Conservation (phyloP, 306 rosid species). For the Dicorynia guianensis region DNA sequence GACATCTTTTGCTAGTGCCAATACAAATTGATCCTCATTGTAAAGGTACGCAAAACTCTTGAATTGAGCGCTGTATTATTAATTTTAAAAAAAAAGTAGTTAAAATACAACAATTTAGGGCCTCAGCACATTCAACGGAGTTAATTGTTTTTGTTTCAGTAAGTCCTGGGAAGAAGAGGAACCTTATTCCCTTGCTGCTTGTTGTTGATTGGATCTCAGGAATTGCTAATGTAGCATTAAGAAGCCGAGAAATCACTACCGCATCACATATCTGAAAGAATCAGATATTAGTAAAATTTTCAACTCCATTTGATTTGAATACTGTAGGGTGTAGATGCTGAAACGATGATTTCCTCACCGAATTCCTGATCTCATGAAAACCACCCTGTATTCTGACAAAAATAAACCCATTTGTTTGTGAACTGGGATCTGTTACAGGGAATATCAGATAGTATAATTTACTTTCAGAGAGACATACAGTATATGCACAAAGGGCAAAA, state of each 20-base stretch:
- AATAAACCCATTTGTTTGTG: conserved; percentile 85
- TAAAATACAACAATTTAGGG: conserved; percentile 29
- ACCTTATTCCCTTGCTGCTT: conserved; percentile 99
- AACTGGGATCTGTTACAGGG: conserved; percentile 66
- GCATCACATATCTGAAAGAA: conserved; percentile 84
- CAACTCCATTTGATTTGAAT: conserved; percentile 39
- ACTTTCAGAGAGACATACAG: conserved; percentile 15
- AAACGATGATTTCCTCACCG: conserved; percentile 65
- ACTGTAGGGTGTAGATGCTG: conserved; percentile 17
- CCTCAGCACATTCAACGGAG: conserved; percentile 2
- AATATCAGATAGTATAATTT: neutral
- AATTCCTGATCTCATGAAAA: conserved; percentile 90
- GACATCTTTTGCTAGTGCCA: conserved; percentile 80
- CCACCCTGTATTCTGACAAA: conserved; percentile 99
- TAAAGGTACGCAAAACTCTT: conserved; percentile 97
- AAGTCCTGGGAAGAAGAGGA: conserved; percentile 38
- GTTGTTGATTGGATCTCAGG: conserved; percentile 97
- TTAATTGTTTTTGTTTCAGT: conserved; percentile 20
- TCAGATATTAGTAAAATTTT: conserved; percentile 31
- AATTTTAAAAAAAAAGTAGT: conserved; percentile 9
- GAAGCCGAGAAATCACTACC: conserved; percentile 83
- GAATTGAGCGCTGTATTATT: conserved; percentile 80
- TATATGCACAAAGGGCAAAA: neutral
- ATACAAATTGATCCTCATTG: conserved; percentile 88
- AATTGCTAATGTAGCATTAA: conserved; percentile 89